phyloP scores from a whole-genome alignment of 73 alveolate genomes.

The Symbiodinium natans region DNA sequence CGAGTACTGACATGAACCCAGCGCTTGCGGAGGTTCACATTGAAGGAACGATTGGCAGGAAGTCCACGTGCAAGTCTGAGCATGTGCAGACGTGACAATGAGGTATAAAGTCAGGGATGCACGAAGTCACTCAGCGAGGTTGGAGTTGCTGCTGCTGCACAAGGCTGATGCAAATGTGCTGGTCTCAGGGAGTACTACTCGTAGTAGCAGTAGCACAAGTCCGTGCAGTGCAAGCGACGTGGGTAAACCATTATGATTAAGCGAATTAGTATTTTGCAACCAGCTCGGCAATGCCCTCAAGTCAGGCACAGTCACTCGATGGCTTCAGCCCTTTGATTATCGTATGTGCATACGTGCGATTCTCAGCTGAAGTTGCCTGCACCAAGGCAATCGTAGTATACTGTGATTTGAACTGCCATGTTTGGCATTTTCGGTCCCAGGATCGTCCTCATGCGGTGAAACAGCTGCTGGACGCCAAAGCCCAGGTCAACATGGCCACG shows the following conservation, averaged over 20 bases:
- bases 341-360: slow-evolving; percentile 36
- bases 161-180: slow-evolving; percentile 63
- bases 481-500: slow-evolving; percentile 71
- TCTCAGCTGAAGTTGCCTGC: neutral
- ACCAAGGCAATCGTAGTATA: too few relatives aligned
- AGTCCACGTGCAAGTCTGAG: slow-evolving; percentile 34
- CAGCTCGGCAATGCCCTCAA: neutral
- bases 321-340: slow-evolving; percentile 72
- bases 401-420: neutral
- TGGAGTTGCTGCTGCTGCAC: slow-evolving; percentile 77
- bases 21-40: slow-evolving; percentile 26
- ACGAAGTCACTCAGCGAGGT: neutral
- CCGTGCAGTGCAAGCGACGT: too few relatives aligned
- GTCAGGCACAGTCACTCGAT: slow-evolving; percentile 73
- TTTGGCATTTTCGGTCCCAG: neutral
- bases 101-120: too few relatives aligned
- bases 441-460: slow-evolving; percentile 88
- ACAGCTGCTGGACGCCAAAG: slow-evolving; percentile 78
- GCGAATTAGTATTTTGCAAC: too few relatives aligned
- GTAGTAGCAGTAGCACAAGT: too few relatives aligned
- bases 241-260: too few relatives aligned
- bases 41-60: slow-evolving; percentile 64
- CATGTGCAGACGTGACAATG: neutral
- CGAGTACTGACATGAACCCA: too few relatives aligned
- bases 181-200: neutral